Percentiles rank a stretch among this genome's conserved stretches.
These are phyloP conservation scores for Nemania sp. DNA, from an alignment of 2,329 filamentous ascomycete genomes.

Conservation along the genomic window DNA sequence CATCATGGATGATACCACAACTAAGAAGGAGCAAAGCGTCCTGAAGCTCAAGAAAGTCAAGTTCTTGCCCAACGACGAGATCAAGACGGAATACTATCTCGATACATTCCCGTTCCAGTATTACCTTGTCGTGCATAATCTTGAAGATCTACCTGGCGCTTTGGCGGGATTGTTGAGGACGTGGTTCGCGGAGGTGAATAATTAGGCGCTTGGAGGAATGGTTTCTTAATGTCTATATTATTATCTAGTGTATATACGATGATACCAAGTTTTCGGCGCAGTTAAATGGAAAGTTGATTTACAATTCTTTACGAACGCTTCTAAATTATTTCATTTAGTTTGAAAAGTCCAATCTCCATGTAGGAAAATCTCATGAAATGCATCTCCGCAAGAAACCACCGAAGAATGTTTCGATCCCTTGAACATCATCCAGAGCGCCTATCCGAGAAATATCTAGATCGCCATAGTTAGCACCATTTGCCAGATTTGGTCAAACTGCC, in stretches of 20 bases:
- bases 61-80: slow-evolving; percentile 68
- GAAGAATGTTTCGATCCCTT: slow-evolving; percentile 31
- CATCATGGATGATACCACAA: slow-evolving; percentile 74
- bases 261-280: slow-evolving; percentile 12
- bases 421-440: slow-evolving; percentile 23
- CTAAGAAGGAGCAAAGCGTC: slow-evolving; percentile 63
- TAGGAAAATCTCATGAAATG: neutral
- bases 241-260: slow-evolving; percentile 12
- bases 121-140: slow-evolving; percentile 90
- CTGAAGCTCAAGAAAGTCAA: slow-evolving; percentile 85
- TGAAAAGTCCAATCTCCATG: neutral
- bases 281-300: neutral
- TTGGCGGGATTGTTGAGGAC: slow-evolving; percentile 86
- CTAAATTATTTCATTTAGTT: neutral
- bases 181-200: slow-evolving; percentile 81
- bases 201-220: slow-evolving; percentile 12
- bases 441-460: slow-evolving; percentile 37
- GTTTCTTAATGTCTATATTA: slow-evolving; percentile 3
- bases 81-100: slow-evolving; percentile 87
- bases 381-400: slow-evolving; percentile 25
- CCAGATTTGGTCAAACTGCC: neutral
- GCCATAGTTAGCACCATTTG: slow-evolving; percentile 9
- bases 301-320: neutral
- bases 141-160: slow-evolving; percentile 87
- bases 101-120: slow-evolving; percentile 97